A percentile compares a stretch with the other conserved stretches of the same genome.
phyloP scores from a whole-genome alignment of 352 stramenopile species.

The Globisporangium spinosum region DNA sequence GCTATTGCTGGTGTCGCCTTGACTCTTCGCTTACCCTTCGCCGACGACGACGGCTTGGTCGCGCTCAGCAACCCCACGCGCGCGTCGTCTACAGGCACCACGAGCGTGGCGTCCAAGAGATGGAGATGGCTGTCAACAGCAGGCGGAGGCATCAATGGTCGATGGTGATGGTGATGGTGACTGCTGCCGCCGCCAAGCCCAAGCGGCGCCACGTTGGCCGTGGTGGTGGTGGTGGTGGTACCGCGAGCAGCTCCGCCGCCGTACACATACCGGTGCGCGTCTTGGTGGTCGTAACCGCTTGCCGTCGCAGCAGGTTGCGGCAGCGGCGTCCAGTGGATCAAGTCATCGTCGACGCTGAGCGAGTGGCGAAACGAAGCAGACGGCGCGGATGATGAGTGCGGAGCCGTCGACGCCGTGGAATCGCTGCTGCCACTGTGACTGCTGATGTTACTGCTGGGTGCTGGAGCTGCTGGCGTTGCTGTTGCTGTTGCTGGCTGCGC shows the following conservation, averaged over 20 bases:
- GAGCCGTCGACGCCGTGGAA: neutral
- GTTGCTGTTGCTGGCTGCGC: neutral
- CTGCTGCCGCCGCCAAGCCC: too few species aligned
- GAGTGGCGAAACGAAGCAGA: neutral
- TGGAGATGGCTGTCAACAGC: neutral
- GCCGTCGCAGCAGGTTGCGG: neutral
- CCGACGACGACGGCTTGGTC: neutral
- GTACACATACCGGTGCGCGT: neutral
- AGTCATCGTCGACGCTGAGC: slow-evolving; percentile 1
- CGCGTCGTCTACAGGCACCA: neutral
- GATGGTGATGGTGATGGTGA: neutral
- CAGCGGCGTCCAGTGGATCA: neutral
- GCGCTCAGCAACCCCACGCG: neutral
- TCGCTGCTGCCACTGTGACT: too few species aligned
- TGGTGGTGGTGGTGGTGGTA: neutral
- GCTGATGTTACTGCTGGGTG: neutral
- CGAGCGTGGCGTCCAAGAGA: neutral
- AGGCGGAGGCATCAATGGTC: neutral
- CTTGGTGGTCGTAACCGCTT: neutral
- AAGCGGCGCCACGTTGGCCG: too few species aligned
- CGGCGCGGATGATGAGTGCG: neutral
- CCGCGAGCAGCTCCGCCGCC: neutral
- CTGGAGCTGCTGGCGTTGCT: too few species aligned
- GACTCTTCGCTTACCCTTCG: neutral
- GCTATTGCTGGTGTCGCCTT: neutral